Percentiles rank a stretch among this genome's conserved stretches.
These are phyloP conservation scores for Malassezia arunalokei DNA, from an alignment of 1,284 basidiomycete genomes.

Conservation along the genomic window DNA sequence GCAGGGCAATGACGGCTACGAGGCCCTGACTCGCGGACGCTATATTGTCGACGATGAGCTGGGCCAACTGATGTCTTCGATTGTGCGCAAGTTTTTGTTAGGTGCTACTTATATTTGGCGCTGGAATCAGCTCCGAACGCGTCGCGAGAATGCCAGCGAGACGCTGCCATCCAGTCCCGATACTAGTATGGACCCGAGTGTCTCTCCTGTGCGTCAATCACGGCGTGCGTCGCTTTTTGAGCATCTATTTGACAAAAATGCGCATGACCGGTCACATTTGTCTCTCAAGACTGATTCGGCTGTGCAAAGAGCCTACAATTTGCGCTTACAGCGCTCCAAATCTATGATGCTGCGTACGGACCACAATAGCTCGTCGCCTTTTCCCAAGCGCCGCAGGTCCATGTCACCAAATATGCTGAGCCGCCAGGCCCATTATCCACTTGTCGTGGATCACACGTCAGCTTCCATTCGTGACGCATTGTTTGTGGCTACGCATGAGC, in stretches of 20 bases:
- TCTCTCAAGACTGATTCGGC: neutral
- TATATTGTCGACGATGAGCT: constrained; percentile 73
- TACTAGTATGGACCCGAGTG: constrained; percentile 11
- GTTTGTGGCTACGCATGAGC: constrained; percentile 26
- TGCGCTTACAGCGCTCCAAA: neutral
- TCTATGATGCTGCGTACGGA: neutral
- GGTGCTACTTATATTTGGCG: constrained; percentile 49
- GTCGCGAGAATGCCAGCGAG: neutral
- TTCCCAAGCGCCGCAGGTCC: neutral
- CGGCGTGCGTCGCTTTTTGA: constrained; percentile 17
- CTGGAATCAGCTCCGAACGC: constrained; percentile 22
- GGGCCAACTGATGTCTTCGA: constrained; percentile 65
- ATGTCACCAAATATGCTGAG: neutral
- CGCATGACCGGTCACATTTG: constrained; percentile 8
- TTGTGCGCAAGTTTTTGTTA: constrained; percentile 72
- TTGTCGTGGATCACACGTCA: constrained; percentile 30
- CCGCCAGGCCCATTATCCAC: neutral
- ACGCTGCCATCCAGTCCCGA: neutral
- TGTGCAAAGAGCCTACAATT: constrained; percentile 5
- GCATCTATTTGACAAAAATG: constrained; percentile 5
- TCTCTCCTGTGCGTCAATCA: neutral
- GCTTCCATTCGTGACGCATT: constrained; percentile 29
- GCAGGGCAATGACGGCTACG: constrained; percentile 61
- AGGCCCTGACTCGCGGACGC: constrained; percentile 56
- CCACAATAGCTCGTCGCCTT: neutral